These are phyloP conservation scores for Leucocoprinus birnbaumii DNA, from an alignment of 768 basidiomycete genomes.

Conservation along the genomic window DNA sequence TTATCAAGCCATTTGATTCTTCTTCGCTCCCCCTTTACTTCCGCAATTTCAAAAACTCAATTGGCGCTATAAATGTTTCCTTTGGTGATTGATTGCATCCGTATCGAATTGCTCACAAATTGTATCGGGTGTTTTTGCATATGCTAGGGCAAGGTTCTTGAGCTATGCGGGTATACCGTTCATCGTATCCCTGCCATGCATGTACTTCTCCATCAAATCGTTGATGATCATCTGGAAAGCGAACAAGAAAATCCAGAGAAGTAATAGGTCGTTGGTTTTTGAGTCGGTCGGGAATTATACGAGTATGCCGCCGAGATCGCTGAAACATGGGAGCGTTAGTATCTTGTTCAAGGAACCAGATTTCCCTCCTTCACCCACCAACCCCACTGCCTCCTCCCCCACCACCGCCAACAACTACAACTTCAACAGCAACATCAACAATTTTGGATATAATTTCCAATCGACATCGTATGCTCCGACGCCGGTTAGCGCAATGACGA, in stretches of 20 bases:
- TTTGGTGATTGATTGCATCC: too few species aligned
- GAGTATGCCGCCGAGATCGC: neutral
- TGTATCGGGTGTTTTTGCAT: too few species aligned
- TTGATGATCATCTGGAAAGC: conserved; percentile 32
- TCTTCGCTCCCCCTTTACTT: neutral
- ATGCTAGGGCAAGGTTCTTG: conserved; percentile 68
- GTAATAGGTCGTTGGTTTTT: conserved; percentile 19
- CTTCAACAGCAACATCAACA: too few species aligned
- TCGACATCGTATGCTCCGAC: neutral
- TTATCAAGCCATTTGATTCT: too few species aligned
- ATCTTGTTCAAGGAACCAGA: neutral
- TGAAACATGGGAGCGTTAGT: conserved; percentile 1
- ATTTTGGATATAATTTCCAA: neutral
- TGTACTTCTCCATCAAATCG: conserved; percentile 46
- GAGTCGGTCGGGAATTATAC: conserved; percentile 5
- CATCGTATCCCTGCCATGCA: conserved; percentile 46
- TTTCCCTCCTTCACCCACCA: too few species aligned
- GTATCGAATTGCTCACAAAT: too few species aligned
- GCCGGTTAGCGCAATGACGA: neutral
- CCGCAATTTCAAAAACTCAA: too few species aligned
- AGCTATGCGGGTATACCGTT: conserved; percentile 60
- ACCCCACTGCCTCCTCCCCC: too few species aligned
- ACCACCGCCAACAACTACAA: too few species aligned
- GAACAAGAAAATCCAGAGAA: conserved; percentile 33
- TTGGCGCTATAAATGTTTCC: too few species aligned